Evolutionary conservation across 2,329 filamentous ascomycete genomes (phyloP).

Genomic region (Beauveria australis): DNA sequence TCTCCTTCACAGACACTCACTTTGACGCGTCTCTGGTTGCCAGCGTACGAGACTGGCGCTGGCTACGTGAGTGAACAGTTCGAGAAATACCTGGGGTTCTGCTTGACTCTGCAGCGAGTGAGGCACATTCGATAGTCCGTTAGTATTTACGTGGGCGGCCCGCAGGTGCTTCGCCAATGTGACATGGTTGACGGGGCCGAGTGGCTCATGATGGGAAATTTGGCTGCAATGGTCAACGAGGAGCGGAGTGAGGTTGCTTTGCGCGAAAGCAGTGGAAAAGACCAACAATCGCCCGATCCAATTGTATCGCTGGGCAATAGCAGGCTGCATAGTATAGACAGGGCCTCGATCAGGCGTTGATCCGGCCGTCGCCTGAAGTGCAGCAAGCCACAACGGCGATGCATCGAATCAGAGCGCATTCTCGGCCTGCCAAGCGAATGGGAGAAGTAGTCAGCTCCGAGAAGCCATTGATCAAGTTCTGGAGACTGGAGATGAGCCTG

Average conservation of each 20-base stretch:
- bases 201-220: not conserved
- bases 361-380: not conserved
- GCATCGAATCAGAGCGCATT: slow-evolving; percentile 2
- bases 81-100: too few species aligned
- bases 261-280: not conserved
- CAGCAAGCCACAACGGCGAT: slow-evolving; percentile 4
- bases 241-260: not conserved
- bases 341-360: not conserved
- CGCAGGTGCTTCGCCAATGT: not conserved
- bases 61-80: too few species aligned
- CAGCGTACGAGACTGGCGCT: too few species aligned
- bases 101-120: too few species aligned
- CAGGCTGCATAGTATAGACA: not conserved
- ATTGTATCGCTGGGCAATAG: not conserved
- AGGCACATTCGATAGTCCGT: too few species aligned
- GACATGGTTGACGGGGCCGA: not conserved
- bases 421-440: not conserved
- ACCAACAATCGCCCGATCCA: not conserved
- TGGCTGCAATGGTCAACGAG: not conserved
- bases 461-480: not conserved
- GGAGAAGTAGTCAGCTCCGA: not conserved
- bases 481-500: not conserved
- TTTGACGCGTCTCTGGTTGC: too few species aligned
- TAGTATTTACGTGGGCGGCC: not conserved
- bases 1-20: too few species aligned